Evolutionary conservation across 2,329 filamentous ascomycete species (phyloP).

Genomic region (Rutstroemia sp.): DNA sequence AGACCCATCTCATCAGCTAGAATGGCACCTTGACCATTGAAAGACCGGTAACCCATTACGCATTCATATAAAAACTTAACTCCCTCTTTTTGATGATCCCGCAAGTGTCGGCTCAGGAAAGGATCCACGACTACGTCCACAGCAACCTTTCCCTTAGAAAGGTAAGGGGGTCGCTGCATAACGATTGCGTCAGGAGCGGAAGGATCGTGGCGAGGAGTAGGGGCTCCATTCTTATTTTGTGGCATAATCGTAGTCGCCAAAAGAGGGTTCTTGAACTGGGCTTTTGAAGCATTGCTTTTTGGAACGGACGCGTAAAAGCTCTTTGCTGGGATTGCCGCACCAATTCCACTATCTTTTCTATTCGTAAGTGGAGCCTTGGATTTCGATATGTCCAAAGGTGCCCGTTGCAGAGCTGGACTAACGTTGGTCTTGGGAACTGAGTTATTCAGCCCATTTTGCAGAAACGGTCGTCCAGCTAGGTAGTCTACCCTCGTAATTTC

Average conservation of each 20-base stretch:
- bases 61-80: slow-evolving; percentile 69
- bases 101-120: slow-evolving; percentile 51
- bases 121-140: slow-evolving; percentile 71
- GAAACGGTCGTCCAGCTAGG: slow-evolving; percentile 40
- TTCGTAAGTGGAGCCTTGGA: slow-evolving; percentile 17
- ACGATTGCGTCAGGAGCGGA: slow-evolving; percentile 51
- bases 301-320: slow-evolving; percentile 32
- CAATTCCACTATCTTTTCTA: slow-evolving; percentile 24
- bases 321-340: slow-evolving; percentile 31
- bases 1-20: slow-evolving; percentile 71
- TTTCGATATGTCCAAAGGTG: neutral
- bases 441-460: slow-evolving; percentile 24
- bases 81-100: slow-evolving; percentile 62
- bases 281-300: slow-evolving; percentile 34
- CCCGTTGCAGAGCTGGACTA: slow-evolving; percentile 2
- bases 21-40: slow-evolving; percentile 61
- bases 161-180: slow-evolving; percentile 52
- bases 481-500: slow-evolving; percentile 54
- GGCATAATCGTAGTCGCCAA: slow-evolving; percentile 44
- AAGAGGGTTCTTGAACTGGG: slow-evolving; percentile 55
- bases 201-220: slow-evolving; percentile 60
- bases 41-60: slow-evolving; percentile 63
- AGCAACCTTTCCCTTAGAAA: slow-evolving; percentile 54
- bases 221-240: slow-evolving; percentile 38
- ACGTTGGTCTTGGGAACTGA: slow-evolving; percentile 9